Evolutionary conservation across 2,329 filamentous ascomycete genomes (phyloP), one percentile per base, ranked within the genome.

Genomic region (Paracoccidioides lutzii): DNA sequence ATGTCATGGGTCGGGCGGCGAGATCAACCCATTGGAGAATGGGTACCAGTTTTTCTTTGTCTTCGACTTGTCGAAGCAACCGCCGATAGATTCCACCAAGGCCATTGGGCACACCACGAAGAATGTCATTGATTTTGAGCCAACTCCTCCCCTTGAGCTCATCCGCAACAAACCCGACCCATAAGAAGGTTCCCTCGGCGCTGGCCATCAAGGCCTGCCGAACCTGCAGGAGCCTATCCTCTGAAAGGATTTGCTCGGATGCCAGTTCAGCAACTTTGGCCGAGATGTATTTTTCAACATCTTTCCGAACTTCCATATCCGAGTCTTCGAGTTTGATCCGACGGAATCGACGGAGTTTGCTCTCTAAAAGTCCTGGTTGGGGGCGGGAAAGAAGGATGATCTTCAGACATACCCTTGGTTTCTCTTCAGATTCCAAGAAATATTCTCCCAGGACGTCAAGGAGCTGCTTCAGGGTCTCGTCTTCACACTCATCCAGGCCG

Each of bases 111-210:
- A 64, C 45, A 54, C 42, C 12, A 28, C 45, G 52, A 50, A 66
- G 60, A 40, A 61, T 54, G 45, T 61, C 54, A 33, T 64, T 56
- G 12, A 62, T 60, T 41, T 59, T 52, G 37, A 37, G 30, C 54
- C 55, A 61, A 50, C 43, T 56, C 42, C 53, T 58, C 22, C 58
- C 57, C 33, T 57, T 33, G 45, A 64, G 58, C 53, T 62, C 58
- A 53, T 62, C 52, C 6, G 59, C 58, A 53, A 61, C 60, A 38
- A 63, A 62, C 32, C 57, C 59, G 35, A 64, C 59, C 63, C 63
- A 64, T 22, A 64, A 50, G 54, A 64, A 64, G n/a, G 65, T 67
- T 4, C 63, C 60, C 43, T 66, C 62, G 28, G 64, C 59, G 38
- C 63, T 55, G 37, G 52, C 58, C 45, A 63, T 28, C 52, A 66